Evolutionary conservation across 225 moss, liverwort and hornwort genomes (phyloP).

Genomic region (Bryum argenteum): DNA sequence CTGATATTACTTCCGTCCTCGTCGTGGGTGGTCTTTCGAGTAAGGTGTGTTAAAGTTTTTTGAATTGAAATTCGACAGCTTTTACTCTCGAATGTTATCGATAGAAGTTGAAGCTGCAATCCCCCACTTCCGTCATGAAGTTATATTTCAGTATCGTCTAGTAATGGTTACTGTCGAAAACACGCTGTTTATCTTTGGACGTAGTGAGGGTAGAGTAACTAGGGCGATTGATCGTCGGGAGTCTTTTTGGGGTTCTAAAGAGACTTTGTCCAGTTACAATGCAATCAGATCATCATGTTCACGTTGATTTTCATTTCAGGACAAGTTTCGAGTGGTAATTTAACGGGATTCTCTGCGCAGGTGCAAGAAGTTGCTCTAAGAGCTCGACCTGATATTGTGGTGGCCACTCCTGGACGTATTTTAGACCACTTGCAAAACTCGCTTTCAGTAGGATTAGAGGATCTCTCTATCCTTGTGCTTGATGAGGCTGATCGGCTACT

Average conservation of each 20-base stretch:
- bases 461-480: constrained; percentile 86
- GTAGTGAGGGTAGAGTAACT: neutral
- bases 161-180: neutral
- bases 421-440: constrained; percentile 97
- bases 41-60: constrained; percentile 54
- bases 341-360: constrained; percentile 39
- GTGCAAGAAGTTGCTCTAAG: constrained; percentile 91
- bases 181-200: constrained; percentile 14
- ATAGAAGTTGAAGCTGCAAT: neutral
- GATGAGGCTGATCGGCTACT: constrained; percentile 94
- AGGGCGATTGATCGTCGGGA: neutral
- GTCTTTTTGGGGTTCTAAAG: neutral
- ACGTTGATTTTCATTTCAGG: neutral
- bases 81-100: neutral
- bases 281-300: neutral
- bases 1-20: constrained; percentile 80
- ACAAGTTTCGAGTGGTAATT: neutral
- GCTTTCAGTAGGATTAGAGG: constrained; percentile 90
- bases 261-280: neutral
- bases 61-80: constrained; percentile 13
- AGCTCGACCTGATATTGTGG: constrained; percentile 91
- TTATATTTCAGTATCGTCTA: neutral
- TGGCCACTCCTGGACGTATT: constrained; percentile 98
- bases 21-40: constrained; percentile 95
- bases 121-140: neutral